A percentile compares a stretch with the other conserved stretches of the same genome.
These are phyloP conservation scores for Neurospora cerealis DNA, from an alignment of 495 filamentous ascomycete genomes.

Conservation along the genomic window DNA sequence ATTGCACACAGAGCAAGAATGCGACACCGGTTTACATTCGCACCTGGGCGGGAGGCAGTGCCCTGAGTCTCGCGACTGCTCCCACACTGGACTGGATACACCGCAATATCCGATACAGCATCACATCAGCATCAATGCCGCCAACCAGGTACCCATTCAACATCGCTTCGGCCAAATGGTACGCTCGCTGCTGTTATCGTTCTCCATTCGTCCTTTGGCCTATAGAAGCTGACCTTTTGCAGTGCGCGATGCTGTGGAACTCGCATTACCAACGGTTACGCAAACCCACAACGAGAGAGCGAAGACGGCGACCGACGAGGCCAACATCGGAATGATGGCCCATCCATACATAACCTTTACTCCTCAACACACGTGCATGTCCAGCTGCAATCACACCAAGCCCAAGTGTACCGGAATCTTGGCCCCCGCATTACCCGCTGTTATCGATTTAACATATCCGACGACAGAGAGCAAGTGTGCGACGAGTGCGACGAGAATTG, in stretches of 20 bases:
- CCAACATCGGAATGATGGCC: neutral
- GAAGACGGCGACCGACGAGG: neutral
- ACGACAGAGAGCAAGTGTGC: neutral
- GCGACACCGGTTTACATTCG: neutral
- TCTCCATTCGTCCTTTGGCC: neutral
- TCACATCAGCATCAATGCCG: neutral
- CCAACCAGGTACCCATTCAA: neutral
- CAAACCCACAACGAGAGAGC: neutral
- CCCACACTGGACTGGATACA: neutral
- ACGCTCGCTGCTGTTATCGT: neutral
- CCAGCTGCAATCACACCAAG: neutral
- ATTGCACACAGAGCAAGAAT: neutral
- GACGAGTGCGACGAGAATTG: neutral
- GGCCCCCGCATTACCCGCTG: neutral
- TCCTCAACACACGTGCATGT: neutral
- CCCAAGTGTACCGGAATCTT: neutral
- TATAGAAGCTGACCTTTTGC: neutral
- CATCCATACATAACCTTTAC: neutral
- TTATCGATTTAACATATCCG: neutral
- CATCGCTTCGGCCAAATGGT: neutral
- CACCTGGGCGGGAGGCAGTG: neutral
- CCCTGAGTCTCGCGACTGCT: neutral
- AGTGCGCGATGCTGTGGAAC: neutral
- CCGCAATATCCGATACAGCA: neutral
- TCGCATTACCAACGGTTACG: neutral